phyloP scores from a whole-genome alignment of 768 basidiomycete genomes.

The Saitozyma sp. region DNA sequence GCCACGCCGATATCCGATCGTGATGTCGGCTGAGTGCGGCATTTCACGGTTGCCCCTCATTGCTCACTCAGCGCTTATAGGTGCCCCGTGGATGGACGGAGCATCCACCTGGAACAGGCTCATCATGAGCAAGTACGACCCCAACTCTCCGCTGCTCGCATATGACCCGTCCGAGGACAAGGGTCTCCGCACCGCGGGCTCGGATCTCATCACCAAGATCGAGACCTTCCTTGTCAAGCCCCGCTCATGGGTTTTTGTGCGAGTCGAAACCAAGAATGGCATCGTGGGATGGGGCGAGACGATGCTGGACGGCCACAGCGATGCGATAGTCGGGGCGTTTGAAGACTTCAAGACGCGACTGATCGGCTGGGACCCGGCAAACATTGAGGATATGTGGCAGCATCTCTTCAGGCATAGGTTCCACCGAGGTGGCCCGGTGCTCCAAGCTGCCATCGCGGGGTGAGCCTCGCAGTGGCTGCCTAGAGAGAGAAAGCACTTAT shows the following conservation, averaged over 20 bases:
- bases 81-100: no score
- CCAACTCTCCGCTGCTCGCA: no score
- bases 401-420: slow-evolving; percentile 66
- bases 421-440: slow-evolving; percentile 69
- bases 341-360: slow-evolving; percentile 52
- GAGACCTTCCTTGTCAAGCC: slow-evolving; percentile 59
- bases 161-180: no score
- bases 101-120: no score
- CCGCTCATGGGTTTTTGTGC: slow-evolving; percentile 67
- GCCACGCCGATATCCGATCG: no score
- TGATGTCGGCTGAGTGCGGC: no score
- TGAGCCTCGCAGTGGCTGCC: slow-evolving; percentile 13
- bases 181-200: no score
- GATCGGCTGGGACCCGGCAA: slow-evolving; percentile 61
- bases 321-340: slow-evolving; percentile 35
- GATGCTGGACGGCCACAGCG: slow-evolving; percentile 70
- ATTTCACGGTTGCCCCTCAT: no score
- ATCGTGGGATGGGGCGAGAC: slow-evolving; percentile 73
- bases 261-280: slow-evolving; percentile 64
- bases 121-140: no score
- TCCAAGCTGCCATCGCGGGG: slow-evolving; percentile 59
- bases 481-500: slow-evolving; percentile 15
- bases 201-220: no score
- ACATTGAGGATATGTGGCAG: slow-evolving; percentile 68
- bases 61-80: no score